Conservation (phyloP, 2,329 filamentous ascomycete genomes). For the Ceratocystiopsis minuta region DNA sequence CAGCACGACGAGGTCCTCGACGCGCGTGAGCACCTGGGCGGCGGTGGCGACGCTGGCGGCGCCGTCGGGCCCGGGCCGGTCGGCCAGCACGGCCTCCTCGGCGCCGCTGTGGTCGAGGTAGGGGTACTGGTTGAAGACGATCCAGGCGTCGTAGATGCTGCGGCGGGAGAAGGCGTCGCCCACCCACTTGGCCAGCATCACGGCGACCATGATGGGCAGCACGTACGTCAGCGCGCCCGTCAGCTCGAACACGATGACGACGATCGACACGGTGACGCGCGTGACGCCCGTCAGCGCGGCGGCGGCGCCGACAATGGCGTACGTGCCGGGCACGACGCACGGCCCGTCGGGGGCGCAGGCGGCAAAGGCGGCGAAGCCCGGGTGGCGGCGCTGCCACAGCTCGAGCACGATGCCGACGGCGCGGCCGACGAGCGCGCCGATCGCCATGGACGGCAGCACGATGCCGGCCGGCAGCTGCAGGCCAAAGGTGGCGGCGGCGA, state of each 20-base stretch:
- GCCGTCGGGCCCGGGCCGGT: neutral
- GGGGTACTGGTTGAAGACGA: slow-evolving; percentile 86
- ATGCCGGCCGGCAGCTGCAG: slow-evolving; percentile 90
- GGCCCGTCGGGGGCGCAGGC: slow-evolving; percentile 70
- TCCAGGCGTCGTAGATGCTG: slow-evolving; percentile 97
- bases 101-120: slow-evolving; percentile 88
- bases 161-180: slow-evolving; percentile 84
- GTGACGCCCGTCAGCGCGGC: slow-evolving; percentile 89
- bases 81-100: neutral
- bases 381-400: slow-evolving; percentile 66
- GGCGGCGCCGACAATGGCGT: slow-evolving; percentile 89
- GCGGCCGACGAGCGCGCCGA: slow-evolving; percentile 78
- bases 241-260: slow-evolving; percentile 98
- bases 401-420: slow-evolving; percentile 80
- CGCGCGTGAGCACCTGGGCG: slow-evolving; percentile 77
- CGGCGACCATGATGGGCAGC: slow-evolving; percentile 94
- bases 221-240: slow-evolving; percentile 93
- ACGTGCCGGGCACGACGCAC: slow-evolving; percentile 86
- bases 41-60: slow-evolving; percentile 65
- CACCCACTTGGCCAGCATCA: slow-evolving; percentile 97
- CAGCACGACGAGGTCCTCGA: slow-evolving; percentile 79
- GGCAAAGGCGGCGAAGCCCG: slow-evolving; percentile 57
- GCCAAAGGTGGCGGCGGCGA: slow-evolving; percentile 80
- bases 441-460: slow-evolving; percentile 87
- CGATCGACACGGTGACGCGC: slow-evolving; percentile 92